phyloP scores from a whole-genome alignment of 768 basidiomycete species.

The Sutorius australiensis region DNA sequence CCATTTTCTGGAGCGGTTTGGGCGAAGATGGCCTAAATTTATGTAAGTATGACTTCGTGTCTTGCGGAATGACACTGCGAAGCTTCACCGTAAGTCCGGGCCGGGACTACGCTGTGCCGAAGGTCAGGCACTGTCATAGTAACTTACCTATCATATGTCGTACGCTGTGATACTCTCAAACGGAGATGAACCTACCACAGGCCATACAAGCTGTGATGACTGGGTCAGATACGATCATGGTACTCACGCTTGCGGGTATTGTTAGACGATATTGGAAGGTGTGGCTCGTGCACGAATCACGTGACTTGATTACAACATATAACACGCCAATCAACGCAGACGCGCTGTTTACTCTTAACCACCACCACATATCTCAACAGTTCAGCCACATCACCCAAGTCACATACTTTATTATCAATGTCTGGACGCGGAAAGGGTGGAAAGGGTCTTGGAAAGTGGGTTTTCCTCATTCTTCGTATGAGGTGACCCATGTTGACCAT shows the following conservation, averaged over 20 bases:
- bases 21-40: too few relatives aligned
- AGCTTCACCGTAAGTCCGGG: not conserved
- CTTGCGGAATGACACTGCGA: not conserved
- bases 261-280: not conserved
- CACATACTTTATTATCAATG: constrained; percentile 28
- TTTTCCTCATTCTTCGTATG: not conserved
- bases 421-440: constrained; percentile 50
- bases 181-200: not conserved
- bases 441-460: constrained; percentile 47
- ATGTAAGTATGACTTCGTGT: not conserved
- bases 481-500: constrained; percentile 3
- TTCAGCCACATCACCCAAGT: constrained; percentile 8
- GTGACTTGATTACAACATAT: constrained; percentile 27
- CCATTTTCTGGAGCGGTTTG: not conserved
- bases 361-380: constrained; percentile 19
- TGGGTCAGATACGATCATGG: too few relatives aligned
- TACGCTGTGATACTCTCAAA: not conserved
- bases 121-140: not conserved
- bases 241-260: too few relatives aligned
- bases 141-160: too few relatives aligned
- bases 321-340: constrained; percentile 31
- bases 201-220: not conserved
- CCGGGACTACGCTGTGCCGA: not conserved
- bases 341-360: constrained; percentile 25
- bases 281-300: constrained; percentile 15